Base-by-base conservation (phyloP, 805 yeast genomes). In the Spathaspora arborariae region DNA sequence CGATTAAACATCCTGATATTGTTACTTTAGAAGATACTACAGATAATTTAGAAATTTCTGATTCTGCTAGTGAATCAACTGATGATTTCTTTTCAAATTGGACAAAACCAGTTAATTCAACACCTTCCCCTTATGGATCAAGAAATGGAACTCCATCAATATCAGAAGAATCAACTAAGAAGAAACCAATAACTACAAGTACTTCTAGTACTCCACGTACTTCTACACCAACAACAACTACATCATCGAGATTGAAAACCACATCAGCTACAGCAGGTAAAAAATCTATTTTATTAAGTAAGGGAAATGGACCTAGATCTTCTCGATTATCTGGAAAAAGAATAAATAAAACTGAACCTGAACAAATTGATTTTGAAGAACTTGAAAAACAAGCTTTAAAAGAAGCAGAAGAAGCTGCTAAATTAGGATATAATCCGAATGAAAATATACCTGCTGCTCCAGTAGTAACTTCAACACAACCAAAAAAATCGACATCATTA, bases 31-130 rank as follows among this genome's bases (percentile, higher is more conserved):
- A 81, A 44, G 80, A 76, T 53, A 60, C 70, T 19, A 53, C 56
- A 20, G 68, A 60, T 42, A 54, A 54, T 38, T 49, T 51, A 20
- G 53, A 60, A 38, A 46, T 62, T 40, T 46, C 48, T 41, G 58
- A 56, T 41, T 65, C 72, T 11, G 58, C 64, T 16, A 51, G 60
- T 13, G 64, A 75, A 16, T 64, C 72, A 16, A 77, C 76, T 20
- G 96, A 90, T 64, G 97, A 89, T 66, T 94, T 94, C 65, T 94
- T 94, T 68, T 79, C 94, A 45, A 84, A 82, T 61, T 91, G 96
- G 94, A 88, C 88, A 48, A 88, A 88, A 59, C 89, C 96, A n/a
- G 67, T 72, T 39, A 66, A 76, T 20, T 66, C 78, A 15, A 67
- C 84, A 4, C 69, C 81, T 10, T 75, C 81, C 3, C 82, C 84